Evolutionary conservation across 805 yeast genomes (phyloP), one percentile per base, ranked within the genome.

Genomic region (Wickerhamomyces canadensis): DNA sequence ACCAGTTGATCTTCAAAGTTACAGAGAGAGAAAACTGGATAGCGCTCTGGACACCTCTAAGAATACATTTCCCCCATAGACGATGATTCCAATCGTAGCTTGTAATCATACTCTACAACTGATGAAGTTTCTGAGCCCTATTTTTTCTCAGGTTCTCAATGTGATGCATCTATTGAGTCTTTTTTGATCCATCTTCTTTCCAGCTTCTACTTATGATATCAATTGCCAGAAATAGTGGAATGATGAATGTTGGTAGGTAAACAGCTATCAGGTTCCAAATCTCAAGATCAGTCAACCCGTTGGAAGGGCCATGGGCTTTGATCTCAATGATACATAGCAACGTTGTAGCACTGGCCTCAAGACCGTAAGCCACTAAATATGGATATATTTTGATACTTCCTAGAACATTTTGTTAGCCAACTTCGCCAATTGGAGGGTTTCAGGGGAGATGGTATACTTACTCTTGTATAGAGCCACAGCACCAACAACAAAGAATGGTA

Each of bases 341-440:
- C 0, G 96, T 87, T 5, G 96, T 87, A 35, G 83, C 64, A 4
- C 81, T 64, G 0, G 97, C 98, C 52, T 86, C 87, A 49, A 84
- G 72, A 4, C 91, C 96, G 58, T 93, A 91, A 6, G 80, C 51
- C 12, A 76, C 61, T 46, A 80, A 57, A 54, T 66, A 68, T 18
- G 62, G 58, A 39, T 68, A 68, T 14, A 65, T 52, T 15, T 51
- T 48, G 5, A 43, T 26, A 18, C 26, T 27, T 41, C 53, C 52
- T 48, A 46, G 37, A 38, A 40, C 34, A 19, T 26, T 34, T 13
- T 28, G 29, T 6, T 15, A 18, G 17, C n/a, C n/a, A n/a, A n/a
- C n/a, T n/a, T n/a, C n/a, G n/a, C n/a, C n/a, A n/a, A n/a, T n/a
- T n/a, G n/a, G n/a, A n/a, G n/a, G n/a, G 22, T 6, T 19, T 13